Evolutionary conservation across 2,329 filamentous ascomycete species (phyloP).

Genomic region (Aureobasidium melanogenum): DNA sequence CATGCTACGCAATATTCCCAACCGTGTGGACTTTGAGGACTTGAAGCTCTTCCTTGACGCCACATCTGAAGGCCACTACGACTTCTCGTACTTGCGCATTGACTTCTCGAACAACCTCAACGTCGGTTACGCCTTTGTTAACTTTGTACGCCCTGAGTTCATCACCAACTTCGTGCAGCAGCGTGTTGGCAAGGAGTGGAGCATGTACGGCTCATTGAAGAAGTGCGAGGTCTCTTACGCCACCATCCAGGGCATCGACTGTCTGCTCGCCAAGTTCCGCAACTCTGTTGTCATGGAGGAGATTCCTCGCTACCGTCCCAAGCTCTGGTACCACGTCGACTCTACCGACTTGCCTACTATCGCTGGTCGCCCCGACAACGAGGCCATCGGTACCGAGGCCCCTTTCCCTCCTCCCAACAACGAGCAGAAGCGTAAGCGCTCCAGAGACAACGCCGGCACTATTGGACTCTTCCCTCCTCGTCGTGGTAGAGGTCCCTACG

Average conservation of each 20-base stretch:
- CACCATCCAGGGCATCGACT: constrained; percentile 91
- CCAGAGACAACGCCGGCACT: constrained; percentile 76
- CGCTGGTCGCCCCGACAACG: constrained; percentile 28
- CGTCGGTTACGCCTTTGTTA: constrained; percentile 95
- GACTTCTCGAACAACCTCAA: constrained; percentile 47
- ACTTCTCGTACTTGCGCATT: constrained; percentile 92
- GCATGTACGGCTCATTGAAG: constrained; percentile 75
- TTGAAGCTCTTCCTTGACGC: constrained; percentile 73
- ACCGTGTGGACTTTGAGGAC: constrained; percentile 60
- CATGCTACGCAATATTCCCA: constrained; percentile 92
- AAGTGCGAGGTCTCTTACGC: constrained; percentile 88
- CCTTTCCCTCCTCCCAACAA: constrained; percentile 74
- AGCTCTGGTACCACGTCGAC: constrained; percentile 54
- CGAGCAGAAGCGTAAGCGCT: constrained; percentile 76
- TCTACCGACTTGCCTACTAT: constrained; percentile 31
- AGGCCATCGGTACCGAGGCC: constrained; percentile 57
- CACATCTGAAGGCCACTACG: constrained; percentile 72
- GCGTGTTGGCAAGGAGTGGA: constrained; percentile 42
- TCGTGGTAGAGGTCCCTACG: constrained; percentile 52
- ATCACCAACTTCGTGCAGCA: constrained; percentile 48
- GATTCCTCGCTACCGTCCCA: constrained; percentile 69
- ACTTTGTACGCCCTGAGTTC: constrained; percentile 71
- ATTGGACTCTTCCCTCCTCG: constrained; percentile 81
- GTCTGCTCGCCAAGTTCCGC: constrained; percentile 86
- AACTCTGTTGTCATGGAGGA: constrained; percentile 97